Evolutionary conservation across 2,329 filamentous ascomycete genomes (phyloP).

Genomic region (Penicillium sp.): DNA sequence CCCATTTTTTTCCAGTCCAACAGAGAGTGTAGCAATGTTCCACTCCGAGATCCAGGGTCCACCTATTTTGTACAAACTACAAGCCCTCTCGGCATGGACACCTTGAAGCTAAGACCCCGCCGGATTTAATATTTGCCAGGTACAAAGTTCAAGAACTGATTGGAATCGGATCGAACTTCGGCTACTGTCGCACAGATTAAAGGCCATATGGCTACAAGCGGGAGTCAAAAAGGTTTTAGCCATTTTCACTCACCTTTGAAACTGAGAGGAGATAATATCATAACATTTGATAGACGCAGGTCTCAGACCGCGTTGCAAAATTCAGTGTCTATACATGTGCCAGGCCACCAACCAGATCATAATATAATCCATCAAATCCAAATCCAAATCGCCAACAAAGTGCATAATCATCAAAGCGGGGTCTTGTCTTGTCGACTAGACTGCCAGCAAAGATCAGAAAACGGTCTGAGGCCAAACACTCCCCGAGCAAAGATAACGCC

Average conservation of each 20-base stretch:
- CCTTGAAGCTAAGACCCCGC: background rate
- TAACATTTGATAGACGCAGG: background rate
- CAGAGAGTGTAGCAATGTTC: background rate
- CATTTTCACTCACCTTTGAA: too few relatives aligned
- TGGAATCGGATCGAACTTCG: background rate
- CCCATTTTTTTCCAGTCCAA: background rate
- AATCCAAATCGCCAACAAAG: background rate
- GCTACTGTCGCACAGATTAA: background rate
- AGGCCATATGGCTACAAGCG: background rate
- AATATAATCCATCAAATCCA: background rate
- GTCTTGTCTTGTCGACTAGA: background rate
- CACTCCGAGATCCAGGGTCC: slow-evolving; percentile 3
- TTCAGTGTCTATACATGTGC: slow-evolving; percentile 1
- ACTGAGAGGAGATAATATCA: too few relatives aligned
- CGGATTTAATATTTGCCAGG: slow-evolving; percentile 3
- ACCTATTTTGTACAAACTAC: background rate
- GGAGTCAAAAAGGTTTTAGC: background rate
- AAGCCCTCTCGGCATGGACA: too few relatives aligned
- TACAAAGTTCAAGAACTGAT: background rate
- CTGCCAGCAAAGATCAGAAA: background rate
- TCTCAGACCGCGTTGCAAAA: background rate
- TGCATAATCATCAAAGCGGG: background rate
- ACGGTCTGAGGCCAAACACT: background rate
- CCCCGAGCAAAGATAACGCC: background rate
- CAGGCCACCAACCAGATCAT: background rate